These are phyloP conservation scores for Lolium multiflorum DNA, from an alignment of 176 grass and related monocot species.

Conservation along the genomic window DNA sequence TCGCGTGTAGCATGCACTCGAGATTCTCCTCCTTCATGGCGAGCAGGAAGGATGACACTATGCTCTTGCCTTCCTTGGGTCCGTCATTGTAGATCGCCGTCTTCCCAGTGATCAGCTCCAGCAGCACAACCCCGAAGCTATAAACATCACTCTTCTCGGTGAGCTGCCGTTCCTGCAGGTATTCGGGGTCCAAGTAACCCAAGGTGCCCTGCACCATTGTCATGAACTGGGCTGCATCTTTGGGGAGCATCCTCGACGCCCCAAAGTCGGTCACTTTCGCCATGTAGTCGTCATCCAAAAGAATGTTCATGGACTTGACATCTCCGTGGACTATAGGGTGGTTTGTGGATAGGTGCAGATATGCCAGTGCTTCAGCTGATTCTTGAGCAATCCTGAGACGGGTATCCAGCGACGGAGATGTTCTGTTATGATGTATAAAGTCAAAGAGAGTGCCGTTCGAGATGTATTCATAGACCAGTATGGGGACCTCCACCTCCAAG, in stretches of 20 bases:
- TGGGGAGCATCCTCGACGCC: neutral
- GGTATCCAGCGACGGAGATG: neutral
- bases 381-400: neutral
- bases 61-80: neutral
- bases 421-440: neutral
- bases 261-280: neutral
- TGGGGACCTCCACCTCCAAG: neutral
- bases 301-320: neutral
- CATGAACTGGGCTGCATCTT: neutral
- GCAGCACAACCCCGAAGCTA: neutral
- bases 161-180: neutral
- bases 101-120: neutral
- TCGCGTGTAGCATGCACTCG: neutral
- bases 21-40: neutral
- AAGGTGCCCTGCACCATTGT: neutral
- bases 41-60: neutral
- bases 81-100: neutral
- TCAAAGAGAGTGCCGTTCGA: neutral
- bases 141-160: neutral
- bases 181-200: neutral
- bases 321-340: neutral
- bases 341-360: neutral
- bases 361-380: neutral
- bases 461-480: neutral
- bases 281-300: neutral